phyloP scores from a whole-genome alignment of 2,329 filamentous ascomycete genomes.

The Colletotrichum coccodes region DNA sequence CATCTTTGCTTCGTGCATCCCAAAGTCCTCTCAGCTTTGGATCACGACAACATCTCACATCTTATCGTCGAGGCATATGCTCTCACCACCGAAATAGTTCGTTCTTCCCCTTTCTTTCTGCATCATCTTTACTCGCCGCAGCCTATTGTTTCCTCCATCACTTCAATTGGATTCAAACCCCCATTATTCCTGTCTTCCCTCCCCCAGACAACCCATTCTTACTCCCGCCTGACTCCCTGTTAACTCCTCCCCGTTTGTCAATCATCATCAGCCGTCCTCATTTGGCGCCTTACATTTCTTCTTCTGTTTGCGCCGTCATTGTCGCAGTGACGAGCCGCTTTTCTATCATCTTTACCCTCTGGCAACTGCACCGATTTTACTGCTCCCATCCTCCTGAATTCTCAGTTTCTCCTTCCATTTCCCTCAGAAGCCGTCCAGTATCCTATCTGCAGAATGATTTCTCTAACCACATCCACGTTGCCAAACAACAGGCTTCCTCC shows the following conservation, averaged over 20 bases:
- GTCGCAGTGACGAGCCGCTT: constrained; percentile 12
- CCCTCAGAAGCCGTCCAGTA: constrained; percentile 12
- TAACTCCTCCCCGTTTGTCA: constrained; percentile 28
- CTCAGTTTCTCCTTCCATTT: constrained; percentile 35
- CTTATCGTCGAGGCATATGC: constrained; percentile 30
- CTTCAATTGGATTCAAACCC: constrained; percentile 10
- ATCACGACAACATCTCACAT: constrained; percentile 24
- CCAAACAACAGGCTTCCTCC: constrained; percentile 57
- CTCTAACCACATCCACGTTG: constrained; percentile 67
- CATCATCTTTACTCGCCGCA: constrained; percentile 28
- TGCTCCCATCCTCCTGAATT: constrained; percentile 24
- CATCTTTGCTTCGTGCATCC: constrained; percentile 29
- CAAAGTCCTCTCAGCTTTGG: constrained; percentile 20
- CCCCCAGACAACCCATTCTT: constrained; percentile 12
- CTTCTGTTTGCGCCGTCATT: constrained; percentile 25
- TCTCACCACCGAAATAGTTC: constrained; percentile 35
- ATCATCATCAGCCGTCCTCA: constrained; percentile 19
- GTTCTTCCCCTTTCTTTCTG: constrained; percentile 33
- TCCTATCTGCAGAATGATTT: constrained; percentile 51
- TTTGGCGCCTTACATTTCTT: constrained; percentile 26
- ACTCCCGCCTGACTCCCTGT: constrained; percentile 23
- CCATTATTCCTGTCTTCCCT: constrained; percentile 15
- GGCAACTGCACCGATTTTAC: constrained; percentile 31
- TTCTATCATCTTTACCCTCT: constrained; percentile 28
- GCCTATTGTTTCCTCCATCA: constrained; percentile 28